Evolutionary conservation across 345 rosid genomes (phyloP).

Genomic region (Eucalyptus tenuipes): DNA sequence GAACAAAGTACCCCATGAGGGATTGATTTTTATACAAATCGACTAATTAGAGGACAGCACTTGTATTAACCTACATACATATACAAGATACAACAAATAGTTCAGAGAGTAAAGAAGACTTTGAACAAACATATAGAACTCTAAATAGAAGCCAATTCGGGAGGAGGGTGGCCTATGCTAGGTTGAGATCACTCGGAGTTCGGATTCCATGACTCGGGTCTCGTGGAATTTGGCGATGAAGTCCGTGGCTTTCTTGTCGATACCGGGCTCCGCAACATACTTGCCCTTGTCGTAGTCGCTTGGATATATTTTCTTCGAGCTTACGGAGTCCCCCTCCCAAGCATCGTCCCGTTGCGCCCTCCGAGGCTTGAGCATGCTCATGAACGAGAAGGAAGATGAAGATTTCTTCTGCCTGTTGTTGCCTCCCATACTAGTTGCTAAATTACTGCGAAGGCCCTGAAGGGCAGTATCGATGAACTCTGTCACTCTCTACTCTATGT

Average conservation of each 20-base stretch:
- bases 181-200: background rate
- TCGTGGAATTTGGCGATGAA: conserved; percentile 39
- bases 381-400: conserved; percentile 11
- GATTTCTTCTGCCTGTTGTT: conserved; percentile 9
- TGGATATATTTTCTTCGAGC: conserved; percentile 21
- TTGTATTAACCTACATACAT: background rate
- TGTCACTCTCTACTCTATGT: background rate
- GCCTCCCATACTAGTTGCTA: conserved; percentile 8
- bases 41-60: background rate
- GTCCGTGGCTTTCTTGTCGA: conserved; percentile 35
- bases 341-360: conserved; percentile 12
- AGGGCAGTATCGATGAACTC: background rate
- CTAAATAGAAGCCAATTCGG: conserved; percentile 2
- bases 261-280: conserved; percentile 40
- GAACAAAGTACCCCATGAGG: background rate
- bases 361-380: conserved; percentile 17
- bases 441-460: background rate
- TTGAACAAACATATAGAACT: background rate
- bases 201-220: conserved; percentile 2
- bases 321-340: conserved; percentile 5
- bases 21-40: background rate
- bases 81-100: background rate
- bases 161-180: background rate
- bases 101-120: background rate
- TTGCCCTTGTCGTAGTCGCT: conserved; percentile 41